Evolutionary conservation across 1,284 basidiomycete species (phyloP), one percentile per base, ranked within the genome.

Genomic region (Xerocomus amazonicus): DNA sequence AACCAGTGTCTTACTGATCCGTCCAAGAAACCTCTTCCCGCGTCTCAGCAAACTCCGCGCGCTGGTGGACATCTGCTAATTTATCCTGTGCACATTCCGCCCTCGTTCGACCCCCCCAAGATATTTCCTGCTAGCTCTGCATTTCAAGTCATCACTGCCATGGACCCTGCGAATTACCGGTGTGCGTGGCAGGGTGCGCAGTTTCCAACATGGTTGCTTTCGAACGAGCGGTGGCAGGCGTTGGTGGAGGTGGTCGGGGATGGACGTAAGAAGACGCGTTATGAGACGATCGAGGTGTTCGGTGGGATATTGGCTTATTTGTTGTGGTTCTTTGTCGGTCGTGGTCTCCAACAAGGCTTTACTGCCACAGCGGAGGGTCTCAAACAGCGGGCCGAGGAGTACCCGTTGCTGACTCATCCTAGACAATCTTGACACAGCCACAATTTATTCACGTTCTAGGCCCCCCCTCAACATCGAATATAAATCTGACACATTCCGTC

Each of bases 271-370:
- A 75, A 75, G 67, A 83, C 81, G 29, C 74, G 73, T 45, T 88
- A 88, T 58, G 82, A 87, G 63, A 80, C 77, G 6, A 67, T 75
- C n/a, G 81, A 84, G 61, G 77, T 78, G 29, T 86, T 87, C 51
- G 65, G 63, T 10, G 85, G 86, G 0, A 17, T 75, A 5, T 46
- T 79, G 5, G 83, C 82, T 32, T 81, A 82, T 56, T 4, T 81
- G n/a, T 65, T 86, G 48, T 73, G 71, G 56, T 67, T 71, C 43
- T 73, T 80, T 47, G 57, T 79, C 12, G 64, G 70, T 5, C 52
- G 53, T 17, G 73, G 75, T 40, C 60, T 88, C 52, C 63, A 64
- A 28, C 51, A 62, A 47, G 78, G 76, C 0, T 80, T 84, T 34
- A 58, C 65, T 16, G 83, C 78, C 0, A 80, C 81, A 70, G 80